Percentiles rank a stretch among this genome's conserved stretches.
Evolutionary conservation across 305 asterid species (phyloP).

Genomic region (Fraxinus xanthoxyloides): DNA sequence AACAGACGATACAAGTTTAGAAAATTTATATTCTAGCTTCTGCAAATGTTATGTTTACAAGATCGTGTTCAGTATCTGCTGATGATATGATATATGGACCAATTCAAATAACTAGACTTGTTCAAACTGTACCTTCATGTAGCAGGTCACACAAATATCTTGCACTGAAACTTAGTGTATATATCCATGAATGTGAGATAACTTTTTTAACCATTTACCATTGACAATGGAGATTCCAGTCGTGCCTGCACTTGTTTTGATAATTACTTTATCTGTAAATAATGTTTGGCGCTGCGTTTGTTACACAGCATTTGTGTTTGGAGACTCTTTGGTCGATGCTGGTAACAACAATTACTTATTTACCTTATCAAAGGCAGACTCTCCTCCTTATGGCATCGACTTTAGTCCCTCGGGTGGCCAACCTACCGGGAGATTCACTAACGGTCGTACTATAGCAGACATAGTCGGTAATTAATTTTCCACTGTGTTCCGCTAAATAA

Average conservation of each 20-base stretch:
- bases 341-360: conserved; percentile 54
- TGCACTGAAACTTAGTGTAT: neutral
- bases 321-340: conserved; percentile 54
- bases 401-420: conserved; percentile 47
- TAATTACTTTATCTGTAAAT: neutral
- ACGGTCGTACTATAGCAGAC: conserved; percentile 53
- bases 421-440: conserved; percentile 60
- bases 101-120: conserved; percentile 19
- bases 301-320: conserved; percentile 45
- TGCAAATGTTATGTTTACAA: neutral
- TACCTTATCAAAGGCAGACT: conserved; percentile 47
- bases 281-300: conserved; percentile 20
- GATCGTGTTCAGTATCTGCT: neutral
- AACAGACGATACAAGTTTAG: neutral
- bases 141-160: conserved; percentile 15
- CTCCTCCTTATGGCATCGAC: conserved; percentile 60
- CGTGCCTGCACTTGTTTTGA: neutral
- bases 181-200: neutral
- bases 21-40: neutral
- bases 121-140: conserved; percentile 24
- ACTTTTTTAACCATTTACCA: neutral
- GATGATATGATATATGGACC: conserved; percentile 20
- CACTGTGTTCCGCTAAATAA: neutral
- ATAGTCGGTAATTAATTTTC: conserved; percentile 34
- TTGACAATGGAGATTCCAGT: conserved; percentile 14